Evolutionary conservation across 192 early-diverging fungal genomes (phyloP).

Genomic region (Phlyctochytrium arcticum): DNA sequence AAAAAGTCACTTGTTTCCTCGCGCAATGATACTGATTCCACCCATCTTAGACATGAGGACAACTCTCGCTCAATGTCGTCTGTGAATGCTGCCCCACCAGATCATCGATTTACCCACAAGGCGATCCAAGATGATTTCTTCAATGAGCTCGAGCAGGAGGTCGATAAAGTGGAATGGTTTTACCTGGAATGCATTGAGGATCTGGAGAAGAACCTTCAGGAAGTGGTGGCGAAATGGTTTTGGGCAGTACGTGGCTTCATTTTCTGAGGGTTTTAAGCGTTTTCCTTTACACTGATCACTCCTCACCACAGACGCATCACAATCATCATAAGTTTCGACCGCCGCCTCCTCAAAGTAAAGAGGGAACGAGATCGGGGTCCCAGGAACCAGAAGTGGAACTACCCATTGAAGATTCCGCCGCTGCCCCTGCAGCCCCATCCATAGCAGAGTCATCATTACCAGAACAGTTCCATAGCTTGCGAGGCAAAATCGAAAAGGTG

Average conservation of each 20-base stretch:
- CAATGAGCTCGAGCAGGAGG: neutral
- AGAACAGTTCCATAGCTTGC: neutral
- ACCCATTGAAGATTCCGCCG: no score
- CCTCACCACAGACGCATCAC: no score
- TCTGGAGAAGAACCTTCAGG: neutral
- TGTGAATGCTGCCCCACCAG: neutral
- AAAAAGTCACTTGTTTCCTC: neutral
- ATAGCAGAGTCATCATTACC: neutral
- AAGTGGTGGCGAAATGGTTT: constrained; percentile 11
- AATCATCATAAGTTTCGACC: no score
- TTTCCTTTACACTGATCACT: no score
- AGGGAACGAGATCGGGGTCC: no score
- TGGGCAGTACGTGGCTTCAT: neutral
- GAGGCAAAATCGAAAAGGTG: neutral
- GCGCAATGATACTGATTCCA: no score
- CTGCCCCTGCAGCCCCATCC: neutral
- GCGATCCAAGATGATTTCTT: constrained; percentile 5
- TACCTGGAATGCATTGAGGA: neutral
- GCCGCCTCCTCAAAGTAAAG: no score
- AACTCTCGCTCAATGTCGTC: neutral
- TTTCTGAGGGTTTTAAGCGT: neutral
- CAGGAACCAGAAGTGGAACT: no score
- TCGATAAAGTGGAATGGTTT: constrained; percentile 20
- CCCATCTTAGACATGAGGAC: neutral
- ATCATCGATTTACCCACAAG: neutral